Conservation (phyloP, 371 early-diverging fungal genomes). For the Haplosporangium sp. region DNA sequence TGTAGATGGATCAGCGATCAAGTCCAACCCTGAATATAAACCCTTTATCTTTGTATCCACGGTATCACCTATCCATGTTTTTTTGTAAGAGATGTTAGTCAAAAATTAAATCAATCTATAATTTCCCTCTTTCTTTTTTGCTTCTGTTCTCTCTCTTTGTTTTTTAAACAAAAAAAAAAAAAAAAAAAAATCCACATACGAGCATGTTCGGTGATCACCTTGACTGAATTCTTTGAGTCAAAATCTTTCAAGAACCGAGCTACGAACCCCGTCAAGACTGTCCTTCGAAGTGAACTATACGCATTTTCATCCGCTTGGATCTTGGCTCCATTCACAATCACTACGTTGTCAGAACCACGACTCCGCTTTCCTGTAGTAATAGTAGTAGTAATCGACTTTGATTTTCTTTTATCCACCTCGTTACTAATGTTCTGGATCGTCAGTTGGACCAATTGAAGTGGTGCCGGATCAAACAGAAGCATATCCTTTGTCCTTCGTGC, state of each 20-base stretch:
- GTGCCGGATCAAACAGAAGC: constrained; percentile 36
- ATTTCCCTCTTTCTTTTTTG: no score
- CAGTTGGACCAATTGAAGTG: constrained; percentile 15
- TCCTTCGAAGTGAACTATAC: constrained; percentile 26
- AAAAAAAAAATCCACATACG: not conserved
- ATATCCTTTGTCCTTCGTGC: constrained; percentile 24
- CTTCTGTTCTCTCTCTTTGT: not conserved
- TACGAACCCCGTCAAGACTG: constrained; percentile 16
- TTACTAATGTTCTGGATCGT: constrained; percentile 6
- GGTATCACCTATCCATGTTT: not conserved
- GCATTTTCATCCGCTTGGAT: constrained; percentile 26
- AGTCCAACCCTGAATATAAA: constrained; percentile 11
- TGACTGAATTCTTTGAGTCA: constrained; percentile 1
- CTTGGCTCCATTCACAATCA: constrained; percentile 29
- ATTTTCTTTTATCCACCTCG: not conserved
- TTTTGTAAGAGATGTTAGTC: no score
- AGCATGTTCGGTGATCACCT: constrained; percentile 8
- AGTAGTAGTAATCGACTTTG: not conserved
- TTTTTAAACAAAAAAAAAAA: not conserved
- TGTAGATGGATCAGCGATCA: not conserved
- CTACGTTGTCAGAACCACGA: not conserved
- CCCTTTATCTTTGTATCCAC: not conserved
- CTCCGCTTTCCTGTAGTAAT: not conserved
- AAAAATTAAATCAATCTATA: no score
- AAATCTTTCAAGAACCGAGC: constrained; percentile 18